Evolutionary conservation across 2,329 filamentous ascomycete genomes (phyloP).

Genomic region (Sporothrix pallida): DNA sequence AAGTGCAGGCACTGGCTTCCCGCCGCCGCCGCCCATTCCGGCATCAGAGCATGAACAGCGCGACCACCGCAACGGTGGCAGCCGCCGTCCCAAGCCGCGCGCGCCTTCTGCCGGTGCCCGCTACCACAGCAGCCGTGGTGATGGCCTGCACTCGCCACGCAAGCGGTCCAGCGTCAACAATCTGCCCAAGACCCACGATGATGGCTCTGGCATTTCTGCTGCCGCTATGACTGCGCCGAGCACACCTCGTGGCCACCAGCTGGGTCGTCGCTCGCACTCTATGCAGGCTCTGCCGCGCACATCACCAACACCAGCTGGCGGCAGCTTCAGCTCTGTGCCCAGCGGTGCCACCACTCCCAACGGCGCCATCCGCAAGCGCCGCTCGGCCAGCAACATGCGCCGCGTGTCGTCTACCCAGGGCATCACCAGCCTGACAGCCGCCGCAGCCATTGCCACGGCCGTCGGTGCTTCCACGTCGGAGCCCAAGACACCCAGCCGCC

Average conservation of each 20-base stretch:
- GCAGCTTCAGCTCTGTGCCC: conserved; percentile 1
- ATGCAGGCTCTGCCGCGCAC: conserved; percentile 40
- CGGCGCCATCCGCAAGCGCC: conserved; percentile 46
- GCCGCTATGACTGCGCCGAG: conserved; percentile 27
- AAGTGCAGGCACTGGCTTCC: conserved; percentile 5
- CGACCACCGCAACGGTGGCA: conserved; percentile 34
- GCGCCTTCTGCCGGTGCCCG: conserved; percentile 62
- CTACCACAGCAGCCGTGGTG: conserved; percentile 48
- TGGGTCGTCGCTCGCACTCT: conserved; percentile 41
- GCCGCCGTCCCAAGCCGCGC: conserved; percentile 54
- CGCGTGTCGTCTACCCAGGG: conserved; percentile 35
- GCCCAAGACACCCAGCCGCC: conserved; percentile 32
- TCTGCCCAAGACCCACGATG: background rate
- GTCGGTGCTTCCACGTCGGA: background rate
- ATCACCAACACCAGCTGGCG: conserved; percentile 6
- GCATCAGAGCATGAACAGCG: conserved; percentile 32
- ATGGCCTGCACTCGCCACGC: conserved; percentile 48
- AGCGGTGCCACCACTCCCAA: conserved; percentile 29
- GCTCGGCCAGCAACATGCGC: conserved; percentile 44
- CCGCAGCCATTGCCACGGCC: conserved; percentile 13
- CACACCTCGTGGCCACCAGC: conserved; percentile 29
- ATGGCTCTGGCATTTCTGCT: conserved; percentile 9
- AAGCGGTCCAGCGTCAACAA: conserved; percentile 45
- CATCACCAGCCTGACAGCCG: background rate
- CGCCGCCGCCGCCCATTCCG: conserved; percentile 13